A percentile compares a stretch with the other conserved stretches of the same genome.
These are phyloP conservation scores for Plantago rigida DNA, from an alignment of 305 asterid species.

Conservation along the genomic window DNA sequence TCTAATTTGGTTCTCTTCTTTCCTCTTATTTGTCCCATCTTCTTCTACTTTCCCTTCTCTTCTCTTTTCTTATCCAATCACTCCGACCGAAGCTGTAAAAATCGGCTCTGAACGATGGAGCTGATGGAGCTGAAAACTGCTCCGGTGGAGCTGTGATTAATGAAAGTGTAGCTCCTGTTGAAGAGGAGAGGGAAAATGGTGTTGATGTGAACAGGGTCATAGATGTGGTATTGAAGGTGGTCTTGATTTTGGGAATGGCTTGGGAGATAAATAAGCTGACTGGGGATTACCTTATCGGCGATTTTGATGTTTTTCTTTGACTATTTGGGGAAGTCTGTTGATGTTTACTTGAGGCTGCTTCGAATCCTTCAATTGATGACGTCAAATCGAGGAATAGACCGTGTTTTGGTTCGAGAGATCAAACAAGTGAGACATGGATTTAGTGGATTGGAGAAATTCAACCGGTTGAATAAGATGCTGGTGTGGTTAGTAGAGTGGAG, in stretches of 20 bases:
- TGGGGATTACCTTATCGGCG: conserved; percentile 59
- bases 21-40: too few relatives aligned
- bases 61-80: too few relatives aligned
- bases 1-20: too few relatives aligned
- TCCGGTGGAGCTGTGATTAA: too few relatives aligned
- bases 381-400: not conserved
- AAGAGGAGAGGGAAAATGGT: conserved; percentile 8
- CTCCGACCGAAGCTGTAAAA: too few relatives aligned
- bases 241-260: conserved; percentile 46
- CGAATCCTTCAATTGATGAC: not conserved
- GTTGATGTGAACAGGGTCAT: conserved; percentile 31
- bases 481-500: conserved; percentile 3
- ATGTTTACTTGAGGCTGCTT: conserved; percentile 20
- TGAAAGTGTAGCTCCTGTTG: too few relatives aligned
- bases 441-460: conserved; percentile 27
- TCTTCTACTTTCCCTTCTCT: too few relatives aligned
- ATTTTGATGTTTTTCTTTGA: conserved; percentile 50
- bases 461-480: not conserved
- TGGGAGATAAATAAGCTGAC: conserved; percentile 48
- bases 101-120: too few relatives aligned
- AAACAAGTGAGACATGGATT: conserved; percentile 1
- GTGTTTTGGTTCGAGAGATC: not conserved
- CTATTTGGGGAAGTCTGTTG: conserved; percentile 30
- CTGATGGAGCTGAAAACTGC: too few relatives aligned
- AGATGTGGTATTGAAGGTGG: conserved; percentile 35